Evolutionary conservation across 2,329 filamentous ascomycete species (phyloP), one percentile per base, ranked within the genome.

Genomic region (Alternaria infectoria): DNA sequence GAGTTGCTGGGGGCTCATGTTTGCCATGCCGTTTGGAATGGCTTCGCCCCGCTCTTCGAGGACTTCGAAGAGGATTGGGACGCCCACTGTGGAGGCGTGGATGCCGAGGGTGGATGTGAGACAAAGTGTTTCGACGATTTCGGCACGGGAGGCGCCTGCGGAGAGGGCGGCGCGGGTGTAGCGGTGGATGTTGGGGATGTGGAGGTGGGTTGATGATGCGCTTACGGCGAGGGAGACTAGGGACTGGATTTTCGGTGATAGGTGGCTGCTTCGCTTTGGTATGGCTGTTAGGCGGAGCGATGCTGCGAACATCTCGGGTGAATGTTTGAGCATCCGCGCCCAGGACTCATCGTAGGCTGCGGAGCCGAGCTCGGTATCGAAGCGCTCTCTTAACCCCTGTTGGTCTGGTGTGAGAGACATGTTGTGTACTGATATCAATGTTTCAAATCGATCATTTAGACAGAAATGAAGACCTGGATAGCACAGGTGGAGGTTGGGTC

Each of bases 111-210:
- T 83, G 55, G 74, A 77, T 2, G 81, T 80, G 17, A 85, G 64
- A 61, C 82, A 82, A 4, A 85, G 76, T 1, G 81, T 79, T 67
- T 85, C 83, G 32, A 85, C 72, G n/a, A 85, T 77, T 67, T 85
- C 83, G 4, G 73, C 71, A 11, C 73, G 69, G 0, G 75, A 79
- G 1, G 83, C 83, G 4, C 83, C 83, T 17, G 76, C 74, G 1
- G 69, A 64, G 5, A 82, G 62, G 0, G 83, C 83, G 0, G 75
- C 74, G n/a, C 73, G 61, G 9, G 80, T 81, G 64, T 84, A 79
- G 11, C 76, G 70, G 15, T 79, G 78, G 21, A 85, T 81, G 4
- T 81, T 81, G 1, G 83, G 81, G 0, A 74, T 49, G 65, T 84
- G 81, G 6, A 85, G 77, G 65, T 85, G 82, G 7, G 83, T 85